phyloP scores from a whole-genome alignment of 2,329 filamentous ascomycete genomes.

The Diplocarpon rosae region DNA sequence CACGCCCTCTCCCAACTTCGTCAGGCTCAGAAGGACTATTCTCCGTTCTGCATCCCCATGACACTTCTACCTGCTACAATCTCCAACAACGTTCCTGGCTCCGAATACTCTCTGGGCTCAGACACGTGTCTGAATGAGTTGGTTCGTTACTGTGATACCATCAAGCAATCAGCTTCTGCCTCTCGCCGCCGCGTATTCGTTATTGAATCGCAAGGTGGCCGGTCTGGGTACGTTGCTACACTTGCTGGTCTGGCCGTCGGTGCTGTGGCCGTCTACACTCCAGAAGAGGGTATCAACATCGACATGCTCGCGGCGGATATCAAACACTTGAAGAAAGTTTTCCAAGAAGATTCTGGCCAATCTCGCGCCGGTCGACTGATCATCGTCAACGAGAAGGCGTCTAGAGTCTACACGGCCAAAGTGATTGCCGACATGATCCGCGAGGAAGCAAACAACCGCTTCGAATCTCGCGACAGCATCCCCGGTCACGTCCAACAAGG shows the following conservation, averaged over 20 bases:
- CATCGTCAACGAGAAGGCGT: constrained; percentile 92
- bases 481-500: constrained; percentile 93
- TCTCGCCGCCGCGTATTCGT: constrained; percentile 92
- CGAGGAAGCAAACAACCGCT: constrained; percentile 82
- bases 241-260: constrained; percentile 86
- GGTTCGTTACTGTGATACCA: constrained; percentile 91
- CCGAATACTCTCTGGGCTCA: constrained; percentile 91
- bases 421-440: constrained; percentile 93
- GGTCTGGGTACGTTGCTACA: constrained; percentile 87
- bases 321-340: constrained; percentile 75
- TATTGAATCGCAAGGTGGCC: constrained; percentile 92
- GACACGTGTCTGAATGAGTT: constrained; percentile 95
- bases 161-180: constrained; percentile 91
- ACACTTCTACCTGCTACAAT: constrained; percentile 89
- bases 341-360: constrained; percentile 75
- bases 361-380: constrained; percentile 87
- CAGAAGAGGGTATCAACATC: constrained; percentile 88
- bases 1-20: constrained; percentile 82
- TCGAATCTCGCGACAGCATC: constrained; percentile 84
- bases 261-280: constrained; percentile 87
- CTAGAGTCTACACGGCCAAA: constrained; percentile 80
- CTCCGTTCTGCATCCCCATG: constrained; percentile 86
- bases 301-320: constrained; percentile 91
- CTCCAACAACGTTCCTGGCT: constrained; percentile 96
- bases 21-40: constrained; percentile 65